Base-by-base conservation (phyloP, 2,329 filamentous ascomycete genomes). In the Gnomoniopsis smithogilvyi region DNA sequence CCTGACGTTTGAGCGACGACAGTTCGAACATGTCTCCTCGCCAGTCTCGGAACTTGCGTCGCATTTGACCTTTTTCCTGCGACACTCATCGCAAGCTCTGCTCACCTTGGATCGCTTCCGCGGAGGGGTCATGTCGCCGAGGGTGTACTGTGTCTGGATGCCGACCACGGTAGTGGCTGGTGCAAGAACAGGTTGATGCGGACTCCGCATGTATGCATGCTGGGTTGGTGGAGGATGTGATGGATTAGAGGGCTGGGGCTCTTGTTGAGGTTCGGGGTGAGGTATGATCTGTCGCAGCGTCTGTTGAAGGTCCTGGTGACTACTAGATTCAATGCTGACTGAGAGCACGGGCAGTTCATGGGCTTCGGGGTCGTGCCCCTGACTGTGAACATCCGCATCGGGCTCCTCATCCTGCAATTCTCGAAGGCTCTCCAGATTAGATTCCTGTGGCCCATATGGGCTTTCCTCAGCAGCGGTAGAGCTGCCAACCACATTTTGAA, bases 1-100 rank as follows among this genome's bases (percentile, higher is more conserved):
- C 22, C 80, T 78, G n/a, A 87, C 83, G n/a, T 84, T 83, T 8
- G 90, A 87, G 55, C 91, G 85, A 56, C 87, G 86, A 71, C 92
- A 96, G 68, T 91, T 94, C 2, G 89, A 90, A 68, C 92, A 96
- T 6, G 89, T 87, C 60, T 87, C 84, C 19, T 89, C 84, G 17
- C 86, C 87, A 6, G 82, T 82, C 69, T 96, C 91, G 10, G 88
- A 87, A 61, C 85, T 83, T 4, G 91, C 90, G 74, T 96, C 92
- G 68, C 92, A 96, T 68, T 92, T 91, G 61, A 96, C 91, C 78
- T 94, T 96, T 74, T 96, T 96, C 57, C 92, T 84, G 47, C 92
- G 83, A 70, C 92, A 96, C 70, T 96, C 91, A 69, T 96, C 92
- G 67, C 92, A 96, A 2, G 92, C 92, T 41, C 92, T 83, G 12